These are phyloP conservation scores for Diplocarpon mali DNA, from an alignment of 2,329 filamentous ascomycete genomes.

Conservation along the genomic window DNA sequence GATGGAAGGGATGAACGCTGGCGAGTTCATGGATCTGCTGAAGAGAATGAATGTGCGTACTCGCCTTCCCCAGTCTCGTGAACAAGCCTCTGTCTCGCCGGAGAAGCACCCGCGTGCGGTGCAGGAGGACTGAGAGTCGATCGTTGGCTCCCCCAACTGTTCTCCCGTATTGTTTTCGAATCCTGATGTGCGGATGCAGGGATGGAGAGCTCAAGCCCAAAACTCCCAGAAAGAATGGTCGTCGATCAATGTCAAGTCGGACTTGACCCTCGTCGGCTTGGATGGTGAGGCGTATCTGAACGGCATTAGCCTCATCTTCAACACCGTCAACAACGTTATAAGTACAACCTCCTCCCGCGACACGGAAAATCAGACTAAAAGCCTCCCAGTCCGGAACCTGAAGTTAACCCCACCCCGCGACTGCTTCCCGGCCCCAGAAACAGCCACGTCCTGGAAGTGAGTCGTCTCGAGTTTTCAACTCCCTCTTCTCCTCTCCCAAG, in stretches of 20 bases:
- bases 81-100: neutral
- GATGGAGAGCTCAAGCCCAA: slow-evolving; percentile 1
- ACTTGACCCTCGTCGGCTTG: slow-evolving; percentile 1
- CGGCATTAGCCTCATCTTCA: neutral
- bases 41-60: slow-evolving; percentile 1
- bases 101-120: neutral
- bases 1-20: slow-evolving; percentile 1
- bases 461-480: too few species aligned
- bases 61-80: neutral
- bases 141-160: neutral
- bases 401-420: neutral
- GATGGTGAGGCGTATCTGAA: slow-evolving; percentile 1
- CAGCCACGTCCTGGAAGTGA: neutral
- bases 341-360: neutral
- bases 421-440: slow-evolving; percentile 1
- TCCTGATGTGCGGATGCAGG: neutral
- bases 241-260: slow-evolving; percentile 2
- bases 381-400: neutral
- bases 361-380: neutral
- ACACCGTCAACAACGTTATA: slow-evolving; percentile 1
- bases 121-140: too few species aligned
- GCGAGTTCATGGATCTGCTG: neutral
- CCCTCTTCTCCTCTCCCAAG: too few species aligned
- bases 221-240: slow-evolving; percentile 2
- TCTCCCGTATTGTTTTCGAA: neutral